phyloP scores from a whole-genome alignment of 306 rosid species.

The Vigna angularis region DNA sequence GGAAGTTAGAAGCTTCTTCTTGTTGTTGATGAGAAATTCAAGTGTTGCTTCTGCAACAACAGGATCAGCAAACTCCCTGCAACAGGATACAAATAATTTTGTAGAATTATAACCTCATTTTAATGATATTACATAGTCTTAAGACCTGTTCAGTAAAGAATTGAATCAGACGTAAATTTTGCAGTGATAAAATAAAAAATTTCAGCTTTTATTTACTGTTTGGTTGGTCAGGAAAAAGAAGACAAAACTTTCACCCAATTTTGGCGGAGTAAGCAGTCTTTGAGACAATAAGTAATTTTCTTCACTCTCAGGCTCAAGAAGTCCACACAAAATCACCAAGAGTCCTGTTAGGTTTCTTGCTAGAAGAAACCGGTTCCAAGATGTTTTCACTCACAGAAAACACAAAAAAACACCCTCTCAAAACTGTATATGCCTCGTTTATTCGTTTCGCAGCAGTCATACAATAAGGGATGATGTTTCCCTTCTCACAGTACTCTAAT shows the following conservation, averaged over 20 bases:
- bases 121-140: slow-evolving; percentile 11
- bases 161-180: not conserved
- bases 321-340: not conserved
- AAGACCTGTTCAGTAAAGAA: not conserved
- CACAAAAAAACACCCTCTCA: no score
- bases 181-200: not conserved
- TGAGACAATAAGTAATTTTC: slow-evolving; percentile 2
- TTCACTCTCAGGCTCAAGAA: not conserved
- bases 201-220: slow-evolving; percentile 13
- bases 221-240: slow-evolving; percentile 7
- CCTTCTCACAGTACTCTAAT: no score
- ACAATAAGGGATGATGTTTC: no score
- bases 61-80: slow-evolving; percentile 96
- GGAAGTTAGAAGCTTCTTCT: slow-evolving; percentile 69
- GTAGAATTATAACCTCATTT: slow-evolving; percentile 13
- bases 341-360: not conserved
- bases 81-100: slow-evolving; percentile 46
- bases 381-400: no score
- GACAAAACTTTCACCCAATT: not conserved
- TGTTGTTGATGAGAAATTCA: slow-evolving; percentile 76
- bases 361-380: no score
- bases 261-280: not conserved
- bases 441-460: no score
- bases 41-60: slow-evolving; percentile 83
- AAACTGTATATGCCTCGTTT: no score